Evolutionary conservation across 306 rosid genomes (phyloP), one percentile per base, ranked within the genome.

Genomic region (Cicer arietinum): DNA sequence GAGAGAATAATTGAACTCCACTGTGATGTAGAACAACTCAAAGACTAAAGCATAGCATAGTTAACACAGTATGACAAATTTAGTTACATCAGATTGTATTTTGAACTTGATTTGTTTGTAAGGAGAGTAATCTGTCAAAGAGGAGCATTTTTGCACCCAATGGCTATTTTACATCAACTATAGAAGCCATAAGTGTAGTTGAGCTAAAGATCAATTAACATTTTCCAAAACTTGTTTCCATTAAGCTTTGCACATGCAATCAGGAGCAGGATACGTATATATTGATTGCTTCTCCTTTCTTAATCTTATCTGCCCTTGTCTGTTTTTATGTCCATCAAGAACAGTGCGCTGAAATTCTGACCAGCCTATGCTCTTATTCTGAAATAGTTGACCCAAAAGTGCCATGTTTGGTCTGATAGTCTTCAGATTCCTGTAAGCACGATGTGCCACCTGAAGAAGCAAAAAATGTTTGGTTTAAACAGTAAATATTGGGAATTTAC

Each of bases 211-310:
- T 57, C 71, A 43, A 76, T 68, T 64, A 69, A 64, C 47, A 57
- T 50, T 22, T 40, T 62, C n/a, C 37, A 69, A 73, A 77, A 74
- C 59, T 46, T 41, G 69, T 43, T 69, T 51, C 78, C 53, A 50
- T 85, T 76, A 91, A 77, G 83, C 85, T 61, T 76, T 81, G 79
- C 97, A 94, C 91, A 94, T 92, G 88, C 99, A 94, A 77, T 94
- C 96, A 25, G 97, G 99, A 71, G 93, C 91, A 61, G 99, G 99
- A 74, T 94, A 94, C 1, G 99, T 94, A 73, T 92, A 94, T 43
- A 94, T 87, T 10, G 99, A 94, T 69, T 94, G 97, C 85, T 85
- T 94, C 60, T 89, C 88, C 79, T 92, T 94, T 76, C 96, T 88
- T 57, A 92, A 66, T 81, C 97, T 88, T 84, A 92, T 73, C 53